Evolutionary conservation across 345 rosid genomes (phyloP).

Genomic region (Pistacia vera): DNA sequence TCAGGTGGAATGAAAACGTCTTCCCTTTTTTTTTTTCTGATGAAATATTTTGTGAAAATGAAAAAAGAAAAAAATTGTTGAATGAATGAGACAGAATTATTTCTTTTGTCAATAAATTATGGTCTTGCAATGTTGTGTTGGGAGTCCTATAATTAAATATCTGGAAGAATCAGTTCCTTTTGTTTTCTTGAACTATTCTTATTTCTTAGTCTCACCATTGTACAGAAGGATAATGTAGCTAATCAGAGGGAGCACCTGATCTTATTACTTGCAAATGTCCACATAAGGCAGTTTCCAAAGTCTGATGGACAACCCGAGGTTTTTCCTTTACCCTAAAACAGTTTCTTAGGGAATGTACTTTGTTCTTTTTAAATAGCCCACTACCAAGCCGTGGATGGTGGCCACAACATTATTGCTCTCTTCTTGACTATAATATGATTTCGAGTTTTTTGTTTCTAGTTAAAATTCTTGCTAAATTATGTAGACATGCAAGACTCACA

Average conservation of each 20-base stretch:
- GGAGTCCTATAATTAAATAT: constrained; percentile 3
- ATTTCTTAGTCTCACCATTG: constrained; percentile 14
- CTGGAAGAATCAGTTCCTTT: neutral
- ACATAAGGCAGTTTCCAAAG: constrained; percentile 83
- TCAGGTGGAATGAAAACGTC: constrained; percentile 54
- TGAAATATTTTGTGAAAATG: no score
- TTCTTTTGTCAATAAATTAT: neutral
- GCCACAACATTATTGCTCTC: neutral
- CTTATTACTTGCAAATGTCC: constrained; percentile 94
- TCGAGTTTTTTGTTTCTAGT: neutral
- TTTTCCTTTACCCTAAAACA: constrained; percentile 24
- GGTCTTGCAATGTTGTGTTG: neutral
- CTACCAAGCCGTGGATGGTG: neutral
- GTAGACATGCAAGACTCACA: neutral
- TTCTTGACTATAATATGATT: neutral
- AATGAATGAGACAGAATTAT: neutral
- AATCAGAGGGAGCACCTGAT: constrained; percentile 99
- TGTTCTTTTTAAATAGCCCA: neutral
- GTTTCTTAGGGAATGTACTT: neutral
- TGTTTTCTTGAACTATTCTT: constrained; percentile 10
- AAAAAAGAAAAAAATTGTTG: constrained; percentile 34
- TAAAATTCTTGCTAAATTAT: neutral
- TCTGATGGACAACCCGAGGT: constrained; percentile 99
- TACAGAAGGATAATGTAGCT: constrained; percentile 95
- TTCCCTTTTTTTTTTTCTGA: no score